Conservation (phyloP, 2,329 filamentous ascomycete species). For the Arthroderma uncinatum region DNA sequence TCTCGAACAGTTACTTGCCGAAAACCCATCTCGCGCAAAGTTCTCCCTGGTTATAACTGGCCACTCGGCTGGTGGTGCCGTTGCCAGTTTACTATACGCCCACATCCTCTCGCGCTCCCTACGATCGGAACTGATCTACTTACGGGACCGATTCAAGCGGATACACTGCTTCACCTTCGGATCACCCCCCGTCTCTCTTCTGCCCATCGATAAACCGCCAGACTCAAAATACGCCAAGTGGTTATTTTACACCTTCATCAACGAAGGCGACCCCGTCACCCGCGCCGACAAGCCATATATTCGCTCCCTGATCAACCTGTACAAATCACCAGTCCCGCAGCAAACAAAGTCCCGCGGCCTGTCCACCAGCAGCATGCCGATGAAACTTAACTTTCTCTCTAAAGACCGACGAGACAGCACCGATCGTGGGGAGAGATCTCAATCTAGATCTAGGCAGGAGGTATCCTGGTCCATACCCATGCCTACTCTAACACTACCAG, state of each 20-base stretch:
- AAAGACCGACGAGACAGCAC: constrained; percentile 8
- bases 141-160: constrained; percentile 62
- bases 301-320: constrained; percentile 58
- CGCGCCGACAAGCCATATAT: constrained; percentile 69
- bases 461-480: constrained; percentile 53
- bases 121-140: constrained; percentile 55
- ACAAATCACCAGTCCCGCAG: constrained; percentile 49
- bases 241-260: constrained; percentile 68
- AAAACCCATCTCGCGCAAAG: constrained; percentile 54
- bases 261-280: constrained; percentile 73
- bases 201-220: constrained; percentile 54
- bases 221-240: constrained; percentile 47
- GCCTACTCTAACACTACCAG: constrained; percentile 57
- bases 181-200: constrained; percentile 63
- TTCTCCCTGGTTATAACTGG: constrained; percentile 73
- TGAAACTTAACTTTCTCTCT: constrained; percentile 3
- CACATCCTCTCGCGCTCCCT: constrained; percentile 60
- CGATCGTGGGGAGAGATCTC: neutral
- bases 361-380: constrained; percentile 10
- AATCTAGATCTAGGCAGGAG: neutral
- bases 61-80: constrained; percentile 74
- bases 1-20: constrained; percentile 57
- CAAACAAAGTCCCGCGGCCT: constrained; percentile 14
- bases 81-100: constrained; percentile 65
- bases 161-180: constrained; percentile 81